These are phyloP conservation scores for Coniochaeta ligniaria DNA, from an alignment of 2,329 filamentous ascomycete genomes.

Conservation along the genomic window DNA sequence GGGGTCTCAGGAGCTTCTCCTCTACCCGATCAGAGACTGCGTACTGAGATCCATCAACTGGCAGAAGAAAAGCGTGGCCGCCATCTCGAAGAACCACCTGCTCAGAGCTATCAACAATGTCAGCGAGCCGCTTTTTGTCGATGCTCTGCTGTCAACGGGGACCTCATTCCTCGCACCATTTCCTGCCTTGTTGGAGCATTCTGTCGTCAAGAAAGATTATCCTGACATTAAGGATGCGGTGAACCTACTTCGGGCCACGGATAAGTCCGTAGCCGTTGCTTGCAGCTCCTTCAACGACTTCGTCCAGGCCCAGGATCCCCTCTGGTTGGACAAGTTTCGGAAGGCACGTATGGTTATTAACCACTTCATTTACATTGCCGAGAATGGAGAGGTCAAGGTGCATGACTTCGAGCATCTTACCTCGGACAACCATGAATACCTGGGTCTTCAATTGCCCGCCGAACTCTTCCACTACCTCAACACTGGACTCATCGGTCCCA, in stretches of 20 bases:
- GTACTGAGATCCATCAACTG: constrained; percentile 64
- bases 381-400: constrained; percentile 69
- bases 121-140: constrained; percentile 67
- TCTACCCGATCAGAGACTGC: constrained; percentile 75
- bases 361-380: constrained; percentile 77
- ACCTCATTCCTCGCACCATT: constrained; percentile 74
- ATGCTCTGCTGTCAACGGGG: constrained; percentile 76
- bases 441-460: constrained; percentile 81
- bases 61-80: constrained; percentile 56
- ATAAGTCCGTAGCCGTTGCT: constrained; percentile 63
- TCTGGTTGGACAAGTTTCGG: constrained; percentile 81
- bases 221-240: constrained; percentile 68
- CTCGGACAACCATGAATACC: constrained; percentile 78
- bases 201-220: constrained; percentile 46
- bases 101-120: constrained; percentile 57
- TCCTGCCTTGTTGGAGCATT: constrained; percentile 62
- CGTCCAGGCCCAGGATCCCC: constrained; percentile 59
- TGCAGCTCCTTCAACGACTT: constrained; percentile 78
- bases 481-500: constrained; percentile 69
- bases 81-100: constrained; percentile 59
- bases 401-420: constrained; percentile 69
- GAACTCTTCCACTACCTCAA: constrained; percentile 90
- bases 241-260: constrained; percentile 64
- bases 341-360: constrained; percentile 79
- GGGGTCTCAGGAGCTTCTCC: constrained; percentile 75